Evolutionary conservation across 2,329 filamentous ascomycete species (phyloP), one percentile per base, ranked within the genome.

Genomic region (Achaetomium macrosporum): DNA sequence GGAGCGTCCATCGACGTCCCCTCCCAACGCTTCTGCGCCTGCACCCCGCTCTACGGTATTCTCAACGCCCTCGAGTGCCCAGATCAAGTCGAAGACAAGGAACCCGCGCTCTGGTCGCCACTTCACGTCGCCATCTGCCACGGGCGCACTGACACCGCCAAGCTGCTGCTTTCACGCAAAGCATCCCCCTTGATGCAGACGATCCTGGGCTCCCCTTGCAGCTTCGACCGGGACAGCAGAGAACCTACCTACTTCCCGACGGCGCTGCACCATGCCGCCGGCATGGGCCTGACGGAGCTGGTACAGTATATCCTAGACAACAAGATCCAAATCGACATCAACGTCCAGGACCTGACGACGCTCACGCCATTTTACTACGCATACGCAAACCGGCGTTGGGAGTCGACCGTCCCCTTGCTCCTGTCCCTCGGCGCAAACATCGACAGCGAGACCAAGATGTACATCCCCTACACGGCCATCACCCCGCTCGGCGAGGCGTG

Each of bases 361-460:
- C 50, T 63, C 20, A 63, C 63, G 4, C 63, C 64, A 5, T 55
- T 66, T n/a, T 66, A 65, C 40, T 56, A 64, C 44, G 64, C 64
- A 29, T 63, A 62, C 41, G 58, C 58, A 19, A 47, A 56, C 45
- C 55, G 58, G 12, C 59, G 54, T 2, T 66, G 63, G 62, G 46
- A 56, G 20, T 51, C 59, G 10, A 64, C 63, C 11, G 39, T 65
- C 3, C 56, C 62, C 0, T 49, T 61, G 7, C 58, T 66, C n/a
- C 55, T 63, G 15, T 40, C 58, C 10, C 61, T 53, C 25, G 63
- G 63, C 30, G 64, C 63, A 19, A 50, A 64, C 50, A 59, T 66
- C 44, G 49, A 66, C 46, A 47, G 57, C 30, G 61, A 62, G 29
- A 56, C 43, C 42, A 58, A 58, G 16, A 57, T 64, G 45, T 64